Conservation (phyloP, 768 basidiomycete genomes). For the Mycena filopes region DNA sequence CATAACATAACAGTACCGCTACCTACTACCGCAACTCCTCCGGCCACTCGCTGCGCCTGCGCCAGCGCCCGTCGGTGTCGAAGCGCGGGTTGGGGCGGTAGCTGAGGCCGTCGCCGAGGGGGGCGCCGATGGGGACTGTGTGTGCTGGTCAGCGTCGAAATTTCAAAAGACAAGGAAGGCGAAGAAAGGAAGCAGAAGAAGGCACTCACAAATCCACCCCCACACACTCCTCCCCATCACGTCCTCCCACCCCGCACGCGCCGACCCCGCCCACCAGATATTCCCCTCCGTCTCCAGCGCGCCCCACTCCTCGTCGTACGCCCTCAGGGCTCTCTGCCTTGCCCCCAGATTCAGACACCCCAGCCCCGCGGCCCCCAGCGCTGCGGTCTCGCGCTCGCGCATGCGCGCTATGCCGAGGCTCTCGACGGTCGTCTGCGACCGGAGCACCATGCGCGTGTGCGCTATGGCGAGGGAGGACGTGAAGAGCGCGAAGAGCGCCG, state of each 20-base stretch:
- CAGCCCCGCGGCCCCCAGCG: conserved; percentile 58
- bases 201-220: conserved; percentile 84
- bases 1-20: too few species aligned
- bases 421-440: conserved; percentile 85
- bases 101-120: conserved; percentile 65
- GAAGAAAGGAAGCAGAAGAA: conserved; percentile 18
- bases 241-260: conserved; percentile 74
- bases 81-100: conserved; percentile 82
- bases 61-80: conserved; percentile 73
- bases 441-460: conserved; percentile 70
- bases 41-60: conserved; percentile 78
- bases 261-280: conserved; percentile 85
- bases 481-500: conserved; percentile 81
- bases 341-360: conserved; percentile 66
- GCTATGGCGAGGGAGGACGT: conserved; percentile 63
- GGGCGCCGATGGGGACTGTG: conserved; percentile 61
- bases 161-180: conserved; percentile 2
- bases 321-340: conserved; percentile 53
- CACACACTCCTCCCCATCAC: conserved; percentile 79
- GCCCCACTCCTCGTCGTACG: conserved; percentile 90
- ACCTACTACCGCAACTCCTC: conserved; percentile 61
- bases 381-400: conserved; percentile 69
- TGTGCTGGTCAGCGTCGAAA: background rate
- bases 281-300: conserved; percentile 78
- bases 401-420: conserved; percentile 67